phyloP scores from a whole-genome alignment of 2,329 filamentous ascomycete species.

The Alternaria sp. region DNA sequence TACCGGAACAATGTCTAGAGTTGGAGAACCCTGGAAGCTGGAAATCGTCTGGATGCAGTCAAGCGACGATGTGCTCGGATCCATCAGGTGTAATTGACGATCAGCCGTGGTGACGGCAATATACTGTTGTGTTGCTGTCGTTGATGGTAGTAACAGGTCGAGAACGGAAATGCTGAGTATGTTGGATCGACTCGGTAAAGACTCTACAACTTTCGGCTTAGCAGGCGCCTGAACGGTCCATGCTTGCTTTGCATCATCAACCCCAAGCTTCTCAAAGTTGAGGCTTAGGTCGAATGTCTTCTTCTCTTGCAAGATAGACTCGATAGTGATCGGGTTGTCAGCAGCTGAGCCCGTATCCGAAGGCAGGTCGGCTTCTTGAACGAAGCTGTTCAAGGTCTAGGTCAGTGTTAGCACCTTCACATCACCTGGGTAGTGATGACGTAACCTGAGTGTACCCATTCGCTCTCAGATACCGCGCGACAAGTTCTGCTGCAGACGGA shows the following conservation, averaged over 20 bases:
- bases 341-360: slow-evolving; percentile 54
- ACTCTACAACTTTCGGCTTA: slow-evolving; percentile 49
- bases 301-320: slow-evolving; percentile 67
- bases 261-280: slow-evolving; percentile 61
- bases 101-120: slow-evolving; percentile 48
- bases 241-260: slow-evolving; percentile 49
- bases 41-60: slow-evolving; percentile 45
- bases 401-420: slow-evolving; percentile 10
- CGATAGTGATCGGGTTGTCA: slow-evolving; percentile 60
- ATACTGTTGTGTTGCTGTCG: slow-evolving; percentile 24
- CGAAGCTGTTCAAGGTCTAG: slow-evolving; percentile 64
- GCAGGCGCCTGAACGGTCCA: slow-evolving; percentile 59
- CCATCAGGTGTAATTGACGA: slow-evolving; percentile 55
- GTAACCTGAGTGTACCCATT: slow-evolving; percentile 51
- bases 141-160: slow-evolving; percentile 34
- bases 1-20: slow-evolving; percentile 59
- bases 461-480: slow-evolving; percentile 50
- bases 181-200: slow-evolving; percentile 58
- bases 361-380: slow-evolving; percentile 62
- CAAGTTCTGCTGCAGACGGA: slow-evolving; percentile 50
- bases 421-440: slow-evolving; percentile 1
- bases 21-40: slow-evolving; percentile 58
- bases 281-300: slow-evolving; percentile 62
- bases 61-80: slow-evolving; percentile 40
- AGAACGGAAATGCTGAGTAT: slow-evolving; percentile 59